These are phyloP conservation scores for Trametes polyzona DNA, from an alignment of 1,284 basidiomycete genomes.

Conservation along the genomic window DNA sequence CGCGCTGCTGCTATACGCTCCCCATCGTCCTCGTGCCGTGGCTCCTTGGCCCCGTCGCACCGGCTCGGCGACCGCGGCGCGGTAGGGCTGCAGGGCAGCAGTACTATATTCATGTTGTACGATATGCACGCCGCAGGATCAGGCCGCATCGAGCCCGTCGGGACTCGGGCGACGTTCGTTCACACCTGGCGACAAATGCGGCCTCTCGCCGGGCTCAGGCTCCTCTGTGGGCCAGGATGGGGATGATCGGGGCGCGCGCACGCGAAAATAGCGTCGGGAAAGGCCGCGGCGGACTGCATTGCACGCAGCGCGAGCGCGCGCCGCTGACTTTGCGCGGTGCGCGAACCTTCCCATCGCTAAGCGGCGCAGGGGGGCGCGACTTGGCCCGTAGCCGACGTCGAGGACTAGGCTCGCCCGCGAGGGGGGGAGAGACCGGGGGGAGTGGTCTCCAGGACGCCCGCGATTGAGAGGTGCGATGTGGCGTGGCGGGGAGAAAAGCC, in stretches of 20 bases:
- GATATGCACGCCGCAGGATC: no score
- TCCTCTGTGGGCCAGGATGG: background rate
- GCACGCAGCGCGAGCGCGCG: background rate
- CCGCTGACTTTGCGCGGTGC: constrained; percentile 11
- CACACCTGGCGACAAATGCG: background rate
- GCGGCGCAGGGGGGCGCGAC: background rate
- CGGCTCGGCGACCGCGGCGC: background rate
- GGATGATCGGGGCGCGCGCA: background rate
- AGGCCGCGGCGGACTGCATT: background rate
- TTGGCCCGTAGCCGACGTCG: no score
- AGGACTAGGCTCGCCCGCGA: no score
- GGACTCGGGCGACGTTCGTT: no score
- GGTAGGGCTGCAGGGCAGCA: background rate
- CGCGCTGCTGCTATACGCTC: background rate
- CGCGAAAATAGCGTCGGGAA: constrained; percentile 4
- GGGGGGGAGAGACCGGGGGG: no score
- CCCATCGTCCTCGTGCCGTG: no score
- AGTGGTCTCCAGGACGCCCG: no score
- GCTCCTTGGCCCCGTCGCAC: background rate
- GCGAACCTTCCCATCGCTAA: constrained; percentile 4
- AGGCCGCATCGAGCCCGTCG: no score
- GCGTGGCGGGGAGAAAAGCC: no score
- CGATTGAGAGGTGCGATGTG: no score
- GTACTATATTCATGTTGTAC: no score
- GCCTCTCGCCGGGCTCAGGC: no score